Conservation (phyloP, 306 rosid genomes). For the Leucaena leucocephala region DNA sequence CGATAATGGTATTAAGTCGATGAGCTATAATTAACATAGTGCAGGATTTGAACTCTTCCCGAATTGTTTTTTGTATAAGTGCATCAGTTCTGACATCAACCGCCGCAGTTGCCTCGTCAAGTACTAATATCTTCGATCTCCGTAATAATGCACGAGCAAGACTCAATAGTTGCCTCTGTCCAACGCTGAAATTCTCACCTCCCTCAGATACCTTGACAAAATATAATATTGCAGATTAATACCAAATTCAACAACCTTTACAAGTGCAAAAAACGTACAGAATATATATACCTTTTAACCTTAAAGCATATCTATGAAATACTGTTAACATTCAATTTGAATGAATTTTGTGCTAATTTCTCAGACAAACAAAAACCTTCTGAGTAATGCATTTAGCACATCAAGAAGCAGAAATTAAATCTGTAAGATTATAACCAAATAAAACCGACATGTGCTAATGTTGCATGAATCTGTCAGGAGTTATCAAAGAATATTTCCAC, state of each 20-base stretch:
- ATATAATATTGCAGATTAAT: conserved; percentile 31
- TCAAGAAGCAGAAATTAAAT: neutral
- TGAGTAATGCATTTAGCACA: neutral
- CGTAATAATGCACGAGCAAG: conserved; percentile 85
- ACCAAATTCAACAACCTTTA: conserved; percentile 11
- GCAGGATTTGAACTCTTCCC: conserved; percentile 85
- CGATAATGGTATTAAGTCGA: conserved; percentile 61
- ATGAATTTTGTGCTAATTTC: neutral
- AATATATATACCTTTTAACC: neutral
- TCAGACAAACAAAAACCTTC: neutral
- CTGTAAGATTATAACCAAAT: neutral
- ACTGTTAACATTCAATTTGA: neutral
- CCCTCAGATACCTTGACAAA: conserved; percentile 78
- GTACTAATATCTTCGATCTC: conserved; percentile 88
- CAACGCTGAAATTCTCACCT: conserved; percentile 95
- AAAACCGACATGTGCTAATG: neutral
- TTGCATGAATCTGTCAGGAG: neutral
- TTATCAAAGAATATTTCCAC: neutral
- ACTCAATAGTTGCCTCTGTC: conserved; percentile 92
- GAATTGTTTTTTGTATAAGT: conserved; percentile 82
- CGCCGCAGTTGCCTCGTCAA: conserved; percentile 95
- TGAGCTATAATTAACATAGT: conserved; percentile 94
- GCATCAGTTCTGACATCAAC: conserved; percentile 94
- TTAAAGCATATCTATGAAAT: neutral
- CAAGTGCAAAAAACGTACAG: neutral